Evolutionary conservation across 208 protist genomes (phyloP).

Genomic region (Lotmaria passim): DNA sequence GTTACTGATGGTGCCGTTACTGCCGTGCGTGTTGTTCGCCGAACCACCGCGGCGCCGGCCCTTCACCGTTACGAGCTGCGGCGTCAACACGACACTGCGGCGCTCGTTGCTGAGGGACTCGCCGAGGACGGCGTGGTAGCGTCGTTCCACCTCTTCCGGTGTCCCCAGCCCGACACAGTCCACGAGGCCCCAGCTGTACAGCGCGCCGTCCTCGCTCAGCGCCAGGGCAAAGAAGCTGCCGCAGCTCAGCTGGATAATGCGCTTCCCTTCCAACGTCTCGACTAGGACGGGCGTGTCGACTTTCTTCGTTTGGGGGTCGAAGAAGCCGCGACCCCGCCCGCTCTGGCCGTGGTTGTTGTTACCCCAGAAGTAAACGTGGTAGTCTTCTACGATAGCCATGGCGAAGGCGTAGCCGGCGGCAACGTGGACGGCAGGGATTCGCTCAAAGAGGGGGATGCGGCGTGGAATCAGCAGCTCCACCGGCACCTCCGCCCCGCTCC

Average conservation of each 20-base stretch:
- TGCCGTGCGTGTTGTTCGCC: neutral
- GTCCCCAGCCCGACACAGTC: conserved; percentile 84
- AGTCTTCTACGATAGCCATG: conserved; percentile 70
- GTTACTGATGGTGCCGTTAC: neutral
- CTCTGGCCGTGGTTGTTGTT: conserved; percentile 93
- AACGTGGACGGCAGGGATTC: conserved; percentile 52
- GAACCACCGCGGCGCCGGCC: conserved; percentile 13
- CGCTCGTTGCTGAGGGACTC: conserved; percentile 83
- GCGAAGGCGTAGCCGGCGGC: conserved; percentile 85
- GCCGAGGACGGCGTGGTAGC: conserved; percentile 45
- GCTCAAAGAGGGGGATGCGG: conserved; percentile 76
- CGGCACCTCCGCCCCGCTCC: conserved; percentile 31
- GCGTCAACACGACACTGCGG: conserved; percentile 76
- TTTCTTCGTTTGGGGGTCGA: conserved; percentile 61
- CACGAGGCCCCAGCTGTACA: conserved; percentile 89
- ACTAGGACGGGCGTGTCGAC: conserved; percentile 77
- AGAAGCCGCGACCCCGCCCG: conserved; percentile 67
- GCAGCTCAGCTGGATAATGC: conserved; percentile 80
- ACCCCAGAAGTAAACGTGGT: conserved; percentile 90
- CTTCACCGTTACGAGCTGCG: conserved; percentile 66
- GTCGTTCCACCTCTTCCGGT: conserved; percentile 56
- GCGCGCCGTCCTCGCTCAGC: conserved; percentile 56
- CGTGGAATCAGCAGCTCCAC: conserved; percentile 65
- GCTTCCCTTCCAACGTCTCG: conserved; percentile 63
- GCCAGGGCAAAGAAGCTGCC: conserved; percentile 89